phyloP scores from a whole-genome alignment of 768 basidiomycete species.

The Lactifluus piperatus region DNA sequence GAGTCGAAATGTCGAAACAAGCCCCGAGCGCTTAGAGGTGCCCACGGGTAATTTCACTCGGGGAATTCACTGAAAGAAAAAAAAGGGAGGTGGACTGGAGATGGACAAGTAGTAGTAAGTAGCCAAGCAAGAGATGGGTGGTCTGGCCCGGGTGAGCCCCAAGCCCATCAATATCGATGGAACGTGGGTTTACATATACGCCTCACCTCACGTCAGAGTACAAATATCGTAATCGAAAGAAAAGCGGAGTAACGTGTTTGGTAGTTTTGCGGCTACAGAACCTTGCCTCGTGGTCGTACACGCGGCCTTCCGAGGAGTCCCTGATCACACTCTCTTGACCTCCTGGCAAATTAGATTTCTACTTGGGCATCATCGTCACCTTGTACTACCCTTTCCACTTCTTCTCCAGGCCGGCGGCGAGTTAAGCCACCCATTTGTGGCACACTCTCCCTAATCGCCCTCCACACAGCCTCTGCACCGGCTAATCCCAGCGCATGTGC shows the following conservation, averaged over 20 bases:
- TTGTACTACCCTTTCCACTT: background rate
- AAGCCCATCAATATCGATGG: conserved; percentile 10
- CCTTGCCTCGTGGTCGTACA: conserved; percentile 1
- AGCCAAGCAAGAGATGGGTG: too few species aligned
- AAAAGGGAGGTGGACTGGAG: too few species aligned
- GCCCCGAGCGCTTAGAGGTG: too few species aligned
- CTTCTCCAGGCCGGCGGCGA: background rate
- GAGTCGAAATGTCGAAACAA: background rate
- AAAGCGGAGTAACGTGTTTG: background rate
- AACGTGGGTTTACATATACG: conserved; percentile 1
- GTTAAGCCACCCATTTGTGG: conserved; percentile 17
- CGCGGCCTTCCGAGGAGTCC: background rate
- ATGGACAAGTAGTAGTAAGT: too few species aligned
- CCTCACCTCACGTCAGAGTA: conserved; percentile 7
- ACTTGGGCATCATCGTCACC: conserved; percentile 30
- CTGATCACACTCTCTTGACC: conserved; percentile 19
- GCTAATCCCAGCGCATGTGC: conserved; percentile 42
- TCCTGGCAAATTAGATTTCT: too few species aligned
- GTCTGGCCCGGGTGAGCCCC: background rate
- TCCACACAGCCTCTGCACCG: conserved; percentile 42
- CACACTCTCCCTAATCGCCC: conserved; percentile 37
- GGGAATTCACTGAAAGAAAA: background rate
- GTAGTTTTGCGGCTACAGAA: background rate
- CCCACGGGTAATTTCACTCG: too few species aligned
- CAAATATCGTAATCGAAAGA: conserved; percentile 3